These are phyloP conservation scores for Naganishia cerealis DNA, from an alignment of 1,284 basidiomycete species.

Conservation along the genomic window DNA sequence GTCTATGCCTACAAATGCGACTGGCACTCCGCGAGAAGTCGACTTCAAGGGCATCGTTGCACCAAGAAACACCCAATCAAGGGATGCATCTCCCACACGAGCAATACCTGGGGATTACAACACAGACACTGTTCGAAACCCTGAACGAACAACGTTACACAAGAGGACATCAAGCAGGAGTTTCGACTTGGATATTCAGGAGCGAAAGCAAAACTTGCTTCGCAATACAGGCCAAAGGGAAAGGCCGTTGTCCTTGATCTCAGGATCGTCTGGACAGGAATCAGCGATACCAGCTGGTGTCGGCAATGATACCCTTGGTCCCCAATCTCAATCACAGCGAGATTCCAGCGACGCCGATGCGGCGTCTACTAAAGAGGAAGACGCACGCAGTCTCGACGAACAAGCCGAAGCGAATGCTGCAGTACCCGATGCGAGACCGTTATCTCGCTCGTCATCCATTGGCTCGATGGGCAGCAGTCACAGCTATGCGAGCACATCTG, in stretches of 20 bases:
- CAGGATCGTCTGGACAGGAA: background rate
- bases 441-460: slow-evolving; percentile 8
- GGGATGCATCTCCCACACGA: slow-evolving; percentile 21
- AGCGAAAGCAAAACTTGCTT: slow-evolving; percentile 8
- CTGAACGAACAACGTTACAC: background rate
- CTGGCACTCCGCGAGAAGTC: slow-evolving; percentile 21
- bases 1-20: slow-evolving; percentile 3
- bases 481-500: slow-evolving; percentile 17
- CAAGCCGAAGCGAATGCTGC: background rate
- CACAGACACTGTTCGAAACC: background rate
- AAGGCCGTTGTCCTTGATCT: background rate
- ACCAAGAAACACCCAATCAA: background rate
- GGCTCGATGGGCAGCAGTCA: slow-evolving; percentile 15
- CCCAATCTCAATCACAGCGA: background rate
- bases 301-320: background rate
- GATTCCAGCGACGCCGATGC: background rate
- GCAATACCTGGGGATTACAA: background rate
- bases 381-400: slow-evolving; percentile 2
- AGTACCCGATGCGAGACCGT: background rate
- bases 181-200: slow-evolving; percentile 11
- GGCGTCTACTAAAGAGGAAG: background rate
- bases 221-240: background rate
- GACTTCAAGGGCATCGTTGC: background rate
- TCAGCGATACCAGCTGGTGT: background rate
- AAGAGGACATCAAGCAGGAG: slow-evolving; percentile 23